phyloP scores from a whole-genome alignment of 2,329 filamentous ascomycete genomes.

The Nemania diffusa region DNA sequence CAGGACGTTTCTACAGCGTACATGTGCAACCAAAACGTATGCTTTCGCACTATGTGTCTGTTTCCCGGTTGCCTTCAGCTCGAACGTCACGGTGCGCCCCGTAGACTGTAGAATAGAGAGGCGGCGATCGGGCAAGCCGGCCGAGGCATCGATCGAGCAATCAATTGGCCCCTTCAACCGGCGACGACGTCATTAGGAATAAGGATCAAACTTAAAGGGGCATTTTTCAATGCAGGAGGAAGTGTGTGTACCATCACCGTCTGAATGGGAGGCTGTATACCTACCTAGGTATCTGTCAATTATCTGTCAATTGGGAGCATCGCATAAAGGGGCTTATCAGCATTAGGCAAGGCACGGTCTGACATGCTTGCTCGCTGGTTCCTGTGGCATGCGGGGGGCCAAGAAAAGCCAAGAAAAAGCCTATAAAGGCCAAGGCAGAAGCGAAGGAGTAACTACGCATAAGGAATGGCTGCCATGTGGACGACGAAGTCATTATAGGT shows the following conservation, averaged over 20 bases:
- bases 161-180: too few species aligned
- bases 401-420: conserved; percentile 10
- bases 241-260: too few species aligned
- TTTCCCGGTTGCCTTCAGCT: too few species aligned
- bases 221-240: too few species aligned
- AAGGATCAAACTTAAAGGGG: not conserved
- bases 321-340: conserved; percentile 1
- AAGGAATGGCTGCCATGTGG: not conserved
- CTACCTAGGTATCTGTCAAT: not conserved
- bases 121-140: not conserved
- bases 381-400: conserved; percentile 10
- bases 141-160: not conserved
- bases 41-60: too few species aligned
- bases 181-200: not conserved
- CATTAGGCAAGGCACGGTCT: not conserved
- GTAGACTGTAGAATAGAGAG: not conserved
- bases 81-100: not conserved
- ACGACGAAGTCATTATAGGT: not conserved
- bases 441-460: not conserved
- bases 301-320: not conserved
- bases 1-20: too few species aligned
- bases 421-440: conserved; percentile 13
- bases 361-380: not conserved
- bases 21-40: too few species aligned
- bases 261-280: too few species aligned